Evolutionary conservation across 164 flowering plant species (phyloP), one percentile per base, ranked within the genome.

Genomic region (Paratinospora sagittata): DNA sequence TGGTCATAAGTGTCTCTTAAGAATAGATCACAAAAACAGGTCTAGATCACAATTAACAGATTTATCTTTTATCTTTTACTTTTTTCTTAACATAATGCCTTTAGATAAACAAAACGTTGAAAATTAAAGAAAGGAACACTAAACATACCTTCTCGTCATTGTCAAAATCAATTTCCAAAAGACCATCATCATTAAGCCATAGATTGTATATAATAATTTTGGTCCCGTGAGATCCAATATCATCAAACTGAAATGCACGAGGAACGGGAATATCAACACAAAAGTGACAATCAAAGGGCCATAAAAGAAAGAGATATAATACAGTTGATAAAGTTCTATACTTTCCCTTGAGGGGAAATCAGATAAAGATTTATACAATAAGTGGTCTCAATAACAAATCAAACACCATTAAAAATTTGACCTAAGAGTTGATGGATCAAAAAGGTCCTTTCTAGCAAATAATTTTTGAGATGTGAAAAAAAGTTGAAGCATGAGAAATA

Each of bases 121-220:
- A 5, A 49, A 9, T 7, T 7, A 23, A 49, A 27, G 5, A 17
- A 19, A 21, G 43, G 66, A 68, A 58, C 67, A 55, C n/a, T 14
- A 58, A 52, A 61, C 72, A 72, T 85, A 90, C 97, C 97, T 90
- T 90, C 33, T 85, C 87, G 70, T 89, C 97, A 62, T 86, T 87
- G 76, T 92, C 96, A 80, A 95, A 95, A 82, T 81, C 86, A 80
- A 95, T 73, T 77, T 92, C 98, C 74, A 83, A 85, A 49, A 90
- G 72, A 63, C 97, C 98, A 78, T 92, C 98, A 78, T 95, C 97
- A 81, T 92, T 90, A 72, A 88, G 84, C 98, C 98, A 95, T 65
- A 95, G 77, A 77, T 90, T 95, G 81, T 77, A 95, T 69, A 95
- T 80, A 0, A 95, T 70, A 37, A 95, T 63, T 78, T 88, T 95